Conservation (phyloP, 1,284 basidiomycete species). For the Ustilago trichophora region DNA sequence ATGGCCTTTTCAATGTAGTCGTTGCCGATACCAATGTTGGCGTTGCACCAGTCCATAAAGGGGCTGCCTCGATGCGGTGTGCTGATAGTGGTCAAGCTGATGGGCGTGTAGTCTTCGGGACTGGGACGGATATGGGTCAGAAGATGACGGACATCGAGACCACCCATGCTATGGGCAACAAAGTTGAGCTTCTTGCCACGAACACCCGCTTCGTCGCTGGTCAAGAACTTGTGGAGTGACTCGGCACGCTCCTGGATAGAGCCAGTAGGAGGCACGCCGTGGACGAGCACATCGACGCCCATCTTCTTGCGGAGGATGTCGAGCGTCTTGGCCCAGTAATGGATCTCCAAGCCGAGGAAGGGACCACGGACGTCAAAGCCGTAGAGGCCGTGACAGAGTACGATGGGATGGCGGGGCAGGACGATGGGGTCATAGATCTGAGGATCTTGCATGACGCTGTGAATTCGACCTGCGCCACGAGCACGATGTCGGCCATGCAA, state of each 20-base stretch:
- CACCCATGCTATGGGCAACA: constrained; percentile 91
- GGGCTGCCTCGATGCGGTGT: constrained; percentile 96
- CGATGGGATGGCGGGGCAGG: constrained; percentile 85
- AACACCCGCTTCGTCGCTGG: constrained; percentile 71
- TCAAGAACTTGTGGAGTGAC: constrained; percentile 78
- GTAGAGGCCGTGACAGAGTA: constrained; percentile 88
- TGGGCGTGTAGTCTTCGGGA: constrained; percentile 78
- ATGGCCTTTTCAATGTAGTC: constrained; percentile 61
- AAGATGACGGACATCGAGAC: constrained; percentile 74
- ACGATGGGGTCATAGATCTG: constrained; percentile 71
- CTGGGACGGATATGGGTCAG: constrained; percentile 83
- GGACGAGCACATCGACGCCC: constrained; percentile 93
- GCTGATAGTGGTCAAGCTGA: constrained; percentile 87
- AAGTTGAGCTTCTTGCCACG: constrained; percentile 84
- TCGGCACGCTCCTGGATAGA: constrained; percentile 86
- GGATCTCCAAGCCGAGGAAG: constrained; percentile 76
- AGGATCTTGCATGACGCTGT: constrained; percentile 53
- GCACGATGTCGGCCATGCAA: constrained; percentile 5
- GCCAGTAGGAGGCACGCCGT: constrained; percentile 92
- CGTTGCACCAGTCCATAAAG: constrained; percentile 97
- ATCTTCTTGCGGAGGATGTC: constrained; percentile 82
- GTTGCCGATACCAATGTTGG: constrained; percentile 64
- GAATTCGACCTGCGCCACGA: constrained; percentile 37
- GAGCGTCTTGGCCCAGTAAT: constrained; percentile 94
- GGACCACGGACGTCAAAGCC: constrained; percentile 90